These are phyloP conservation scores for Madurella mycetomatis DNA, from an alignment of 2,329 filamentous ascomycete species.

Conservation along the genomic window DNA sequence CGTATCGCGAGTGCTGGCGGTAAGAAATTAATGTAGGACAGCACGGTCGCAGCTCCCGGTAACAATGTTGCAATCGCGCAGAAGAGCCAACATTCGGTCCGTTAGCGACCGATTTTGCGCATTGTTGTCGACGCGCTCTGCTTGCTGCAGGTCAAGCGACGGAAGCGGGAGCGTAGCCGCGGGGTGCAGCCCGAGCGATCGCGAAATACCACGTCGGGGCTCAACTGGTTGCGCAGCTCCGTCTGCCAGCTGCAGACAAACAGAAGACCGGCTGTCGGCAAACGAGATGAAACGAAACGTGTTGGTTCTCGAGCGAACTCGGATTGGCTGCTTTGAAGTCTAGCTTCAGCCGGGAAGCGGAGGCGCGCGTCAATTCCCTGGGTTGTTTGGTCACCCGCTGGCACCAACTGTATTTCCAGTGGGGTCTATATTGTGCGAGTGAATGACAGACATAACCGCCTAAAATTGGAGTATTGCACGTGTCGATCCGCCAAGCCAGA, in stretches of 20 bases:
- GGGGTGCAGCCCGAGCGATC: background rate
- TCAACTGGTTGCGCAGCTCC: slow-evolving; percentile 1
- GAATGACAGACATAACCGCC: background rate
- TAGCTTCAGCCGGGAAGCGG: slow-evolving; percentile 1
- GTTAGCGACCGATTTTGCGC: background rate
- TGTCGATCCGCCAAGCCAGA: background rate
- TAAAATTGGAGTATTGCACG: slow-evolving; percentile 21
- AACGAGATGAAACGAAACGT: slow-evolving; percentile 22
- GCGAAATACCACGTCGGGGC: background rate
- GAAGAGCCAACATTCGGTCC: background rate
- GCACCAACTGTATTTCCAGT: background rate
- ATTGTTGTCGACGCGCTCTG: slow-evolving; percentile 1
- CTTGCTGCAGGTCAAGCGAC: slow-evolving; percentile 2
- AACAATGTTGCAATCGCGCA: slow-evolving; percentile 12
- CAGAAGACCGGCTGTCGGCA: slow-evolving; percentile 5
- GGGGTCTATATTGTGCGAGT: background rate
- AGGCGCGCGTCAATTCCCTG: slow-evolving; percentile 27
- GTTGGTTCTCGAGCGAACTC: background rate
- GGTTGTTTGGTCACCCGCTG: background rate
- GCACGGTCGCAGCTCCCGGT: slow-evolving; percentile 14
- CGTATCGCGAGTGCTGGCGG: slow-evolving; percentile 14
- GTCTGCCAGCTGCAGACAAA: slow-evolving; percentile 6
- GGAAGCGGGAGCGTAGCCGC: slow-evolving; percentile 6
- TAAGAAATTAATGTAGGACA: slow-evolving; percentile 17
- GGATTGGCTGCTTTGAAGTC: slow-evolving; percentile 19